Conservation (phyloP, 352 stramenopile genomes). For the Globisporangium nodosum region DNA sequence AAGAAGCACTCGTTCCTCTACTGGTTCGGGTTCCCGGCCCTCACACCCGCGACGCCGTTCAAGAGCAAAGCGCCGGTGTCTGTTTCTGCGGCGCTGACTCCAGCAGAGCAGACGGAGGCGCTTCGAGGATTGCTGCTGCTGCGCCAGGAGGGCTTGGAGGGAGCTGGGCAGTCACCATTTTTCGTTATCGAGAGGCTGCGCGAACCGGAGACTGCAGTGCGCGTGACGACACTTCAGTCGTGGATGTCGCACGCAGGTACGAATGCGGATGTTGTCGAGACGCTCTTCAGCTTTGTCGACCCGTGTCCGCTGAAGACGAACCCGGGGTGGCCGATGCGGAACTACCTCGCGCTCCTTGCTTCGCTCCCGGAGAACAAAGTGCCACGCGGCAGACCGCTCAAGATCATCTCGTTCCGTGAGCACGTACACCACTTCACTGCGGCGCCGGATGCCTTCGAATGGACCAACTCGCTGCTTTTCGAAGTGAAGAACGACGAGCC, state of each 20-base stretch:
- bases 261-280: slow-evolving; percentile 17
- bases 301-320: slow-evolving; percentile 68
- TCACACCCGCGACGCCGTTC: slow-evolving; percentile 40
- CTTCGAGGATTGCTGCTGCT: slow-evolving; percentile 40
- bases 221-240: slow-evolving; percentile 24
- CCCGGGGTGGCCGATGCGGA: slow-evolving; percentile 86
- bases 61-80: slow-evolving; percentile 19
- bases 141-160: slow-evolving; percentile 16
- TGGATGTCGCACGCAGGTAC: slow-evolving; percentile 18
- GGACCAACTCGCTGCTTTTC: slow-evolving; percentile 56
- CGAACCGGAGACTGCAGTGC: slow-evolving; percentile 9
- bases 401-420: slow-evolving; percentile 68
- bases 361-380: slow-evolving; percentile 29
- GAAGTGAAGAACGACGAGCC: slow-evolving; percentile 31
- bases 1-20: slow-evolving; percentile 93
- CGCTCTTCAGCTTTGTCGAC: slow-evolving; percentile 87
- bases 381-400: slow-evolving; percentile 23
- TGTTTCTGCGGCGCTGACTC: slow-evolving; percentile 29
- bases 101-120: slow-evolving; percentile 28
- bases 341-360: slow-evolving; percentile 70
- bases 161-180: slow-evolving; percentile 43
- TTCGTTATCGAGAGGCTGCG: slow-evolving; percentile 58
- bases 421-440: slow-evolving; percentile 48
- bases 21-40: slow-evolving; percentile 90
- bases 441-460: slow-evolving; percentile 38